Conservation (phyloP, 2,329 filamentous ascomycete genomes). For the Orbilia quercus region DNA sequence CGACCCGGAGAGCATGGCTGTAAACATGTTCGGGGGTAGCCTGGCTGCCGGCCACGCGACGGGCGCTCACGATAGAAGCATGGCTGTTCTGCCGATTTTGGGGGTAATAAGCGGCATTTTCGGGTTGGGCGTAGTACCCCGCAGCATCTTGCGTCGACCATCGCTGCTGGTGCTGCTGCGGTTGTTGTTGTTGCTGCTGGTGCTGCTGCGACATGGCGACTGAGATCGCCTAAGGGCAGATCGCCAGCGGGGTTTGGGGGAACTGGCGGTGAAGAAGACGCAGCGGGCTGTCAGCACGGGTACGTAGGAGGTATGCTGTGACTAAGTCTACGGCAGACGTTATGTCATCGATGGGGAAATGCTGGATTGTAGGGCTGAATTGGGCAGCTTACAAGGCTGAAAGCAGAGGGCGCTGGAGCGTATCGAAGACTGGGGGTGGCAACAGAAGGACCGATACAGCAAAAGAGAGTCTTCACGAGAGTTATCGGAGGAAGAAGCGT, state of each 20-base stretch:
- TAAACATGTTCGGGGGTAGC: conserved; percentile 79
- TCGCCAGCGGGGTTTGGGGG: conserved; percentile 13
- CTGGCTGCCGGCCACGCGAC: conserved; percentile 62
- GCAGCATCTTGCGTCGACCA: conserved; percentile 51
- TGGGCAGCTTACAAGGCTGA: conserved; percentile 35
- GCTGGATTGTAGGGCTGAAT: conserved; percentile 13
- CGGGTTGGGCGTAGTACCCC: conserved; percentile 53
- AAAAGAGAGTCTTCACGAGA: background rate
- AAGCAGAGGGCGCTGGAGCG: background rate
- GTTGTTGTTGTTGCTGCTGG: background rate
- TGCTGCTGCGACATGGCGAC: conserved; percentile 47
- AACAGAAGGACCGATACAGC: conserved; percentile 3
- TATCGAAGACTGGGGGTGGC: background rate
- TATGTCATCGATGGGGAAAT: background rate
- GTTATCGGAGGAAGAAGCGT: conserved; percentile 8
- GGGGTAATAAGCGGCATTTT: conserved; percentile 45
- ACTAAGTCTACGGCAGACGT: background rate
- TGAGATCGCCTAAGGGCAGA: conserved; percentile 50
- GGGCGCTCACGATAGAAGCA: conserved; percentile 64
- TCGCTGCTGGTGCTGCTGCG: conserved; percentile 17
- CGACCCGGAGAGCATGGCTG: conserved; percentile 87
- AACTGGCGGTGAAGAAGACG: conserved; percentile 8
- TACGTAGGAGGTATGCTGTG: too few species aligned
- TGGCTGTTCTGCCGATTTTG: conserved; percentile 57
- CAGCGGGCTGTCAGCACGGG: conserved; percentile 7